Percentiles rank a stretch among this genome's conserved stretches.
These are phyloP conservation scores for Lepidium africanum DNA, from an alignment of 345 rosid genomes.

Conservation along the genomic window DNA sequence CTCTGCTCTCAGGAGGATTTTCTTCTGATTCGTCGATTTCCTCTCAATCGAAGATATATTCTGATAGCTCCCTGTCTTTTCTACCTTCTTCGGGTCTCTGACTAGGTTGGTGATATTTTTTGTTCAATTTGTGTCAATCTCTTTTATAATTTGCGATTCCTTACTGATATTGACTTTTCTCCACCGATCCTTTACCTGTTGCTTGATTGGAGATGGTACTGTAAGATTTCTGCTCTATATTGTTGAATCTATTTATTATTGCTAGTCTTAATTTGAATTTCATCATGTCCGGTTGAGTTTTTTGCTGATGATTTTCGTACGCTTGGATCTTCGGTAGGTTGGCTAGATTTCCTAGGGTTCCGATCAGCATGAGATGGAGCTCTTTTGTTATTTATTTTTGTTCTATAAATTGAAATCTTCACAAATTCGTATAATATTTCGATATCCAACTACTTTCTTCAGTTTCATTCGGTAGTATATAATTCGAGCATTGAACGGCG, in stretches of 20 bases:
- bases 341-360: slow-evolving; percentile 18
- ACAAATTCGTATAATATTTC: not conserved
- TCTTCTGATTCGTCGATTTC: not conserved
- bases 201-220: not conserved
- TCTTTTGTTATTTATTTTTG: not conserved
- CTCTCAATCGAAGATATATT: not conserved
- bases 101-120: not conserved
- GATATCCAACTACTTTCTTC: not conserved
- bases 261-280: not conserved
- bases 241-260: not conserved
- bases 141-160: not conserved
- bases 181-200: not conserved
- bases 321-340: not conserved
- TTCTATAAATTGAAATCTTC: not conserved
- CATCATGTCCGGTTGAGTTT: not conserved
- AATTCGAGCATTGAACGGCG: not conserved
- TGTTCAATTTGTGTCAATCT: not conserved
- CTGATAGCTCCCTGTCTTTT: not conserved
- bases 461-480: no score
- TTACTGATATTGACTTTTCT: not conserved
- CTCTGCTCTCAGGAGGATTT: not conserved
- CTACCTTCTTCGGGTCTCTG: not conserved
- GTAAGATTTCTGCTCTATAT: not conserved
- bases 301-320: not conserved
- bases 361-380: not conserved